Conservation (phyloP, 2,329 filamentous ascomycete species). For the Colletotrichum truncatum region DNA sequence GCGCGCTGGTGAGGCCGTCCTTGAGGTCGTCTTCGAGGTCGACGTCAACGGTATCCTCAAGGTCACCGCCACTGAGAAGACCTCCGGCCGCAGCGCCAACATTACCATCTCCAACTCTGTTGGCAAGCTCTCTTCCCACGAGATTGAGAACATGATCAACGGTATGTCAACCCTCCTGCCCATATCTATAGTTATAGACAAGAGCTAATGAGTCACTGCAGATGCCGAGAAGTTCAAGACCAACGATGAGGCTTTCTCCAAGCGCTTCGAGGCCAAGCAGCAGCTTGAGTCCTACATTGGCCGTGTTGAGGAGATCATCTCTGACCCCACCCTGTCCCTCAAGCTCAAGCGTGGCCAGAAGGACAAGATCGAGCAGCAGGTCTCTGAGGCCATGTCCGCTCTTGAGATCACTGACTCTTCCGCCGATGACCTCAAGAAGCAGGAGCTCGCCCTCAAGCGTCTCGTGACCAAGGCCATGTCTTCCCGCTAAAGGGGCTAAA, state of each 20-base stretch:
- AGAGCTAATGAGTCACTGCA: conserved; percentile 39
- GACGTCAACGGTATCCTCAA: conserved; percentile 99
- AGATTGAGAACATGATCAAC: conserved; percentile 98
- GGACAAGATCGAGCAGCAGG: conserved; percentile 98
- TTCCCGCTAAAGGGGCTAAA: conserved; percentile 72
- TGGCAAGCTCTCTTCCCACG: conserved; percentile 91
- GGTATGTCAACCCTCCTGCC: conserved; percentile 55
- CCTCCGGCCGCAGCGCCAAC: conserved; percentile 96
- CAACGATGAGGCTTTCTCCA: conserved; percentile 98
- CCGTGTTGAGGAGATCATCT: conserved; percentile 98
- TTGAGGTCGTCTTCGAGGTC: conserved; percentile 99
- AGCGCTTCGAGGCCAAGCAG: conserved; percentile 99
- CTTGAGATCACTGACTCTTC: conserved; percentile 93
- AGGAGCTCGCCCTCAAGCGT: conserved; percentile 97
- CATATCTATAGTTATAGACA: conserved; percentile 32
- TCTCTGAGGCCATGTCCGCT: conserved; percentile 97
- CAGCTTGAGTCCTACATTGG: conserved; percentile 99
- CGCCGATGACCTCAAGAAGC: conserved; percentile 98
- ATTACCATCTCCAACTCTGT: conserved; percentile 99
- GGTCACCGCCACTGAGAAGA: conserved; percentile 99
- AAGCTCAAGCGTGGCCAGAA: conserved; percentile 99
- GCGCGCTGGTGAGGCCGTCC: conserved; percentile 94
- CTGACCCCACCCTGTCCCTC: conserved; percentile 92
- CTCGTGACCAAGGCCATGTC: conserved; percentile 99
- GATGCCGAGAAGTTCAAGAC: conserved; percentile 99